Conservation (phyloP, 2,329 filamentous ascomycete genomes). For the Sarocladium strictum region DNA sequence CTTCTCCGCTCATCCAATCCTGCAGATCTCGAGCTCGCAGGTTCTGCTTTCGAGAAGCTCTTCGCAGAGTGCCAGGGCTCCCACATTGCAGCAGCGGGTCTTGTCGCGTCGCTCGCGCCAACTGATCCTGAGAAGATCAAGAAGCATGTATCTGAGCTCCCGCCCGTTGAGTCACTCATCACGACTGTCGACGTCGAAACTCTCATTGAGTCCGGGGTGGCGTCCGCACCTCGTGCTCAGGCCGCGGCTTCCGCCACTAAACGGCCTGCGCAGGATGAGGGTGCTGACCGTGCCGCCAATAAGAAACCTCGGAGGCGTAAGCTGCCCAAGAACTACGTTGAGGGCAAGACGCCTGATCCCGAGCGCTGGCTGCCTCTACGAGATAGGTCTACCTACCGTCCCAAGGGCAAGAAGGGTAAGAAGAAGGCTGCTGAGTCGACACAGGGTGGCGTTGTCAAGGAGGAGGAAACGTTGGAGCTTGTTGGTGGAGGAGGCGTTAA, state of each 20-base stretch:
- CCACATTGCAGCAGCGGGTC: conserved; percentile 67
- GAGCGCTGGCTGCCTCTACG: conserved; percentile 91
- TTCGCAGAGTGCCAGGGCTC: conserved; percentile 61
- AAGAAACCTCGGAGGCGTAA: conserved; percentile 56
- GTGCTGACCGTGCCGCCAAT: conserved; percentile 34
- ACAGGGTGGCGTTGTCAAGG: conserved; percentile 76
- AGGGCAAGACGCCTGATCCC: conserved; percentile 74
- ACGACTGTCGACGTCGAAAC: conserved; percentile 52
- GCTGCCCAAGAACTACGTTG: conserved; percentile 68
- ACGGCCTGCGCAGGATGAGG: conserved; percentile 32
- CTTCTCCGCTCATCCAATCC: conserved; percentile 69
- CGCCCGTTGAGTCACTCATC: conserved; percentile 56
- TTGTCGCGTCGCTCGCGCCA: conserved; percentile 75
- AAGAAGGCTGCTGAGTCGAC: conserved; percentile 72
- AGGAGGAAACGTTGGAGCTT: conserved; percentile 61
- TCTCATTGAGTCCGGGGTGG: conserved; percentile 62
- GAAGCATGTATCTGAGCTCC: conserved; percentile 49
- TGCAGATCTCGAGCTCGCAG: conserved; percentile 64
- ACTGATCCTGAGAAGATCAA: conserved; percentile 50
- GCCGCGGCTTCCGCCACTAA: conserved; percentile 33
- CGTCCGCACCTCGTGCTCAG: conserved; percentile 27
- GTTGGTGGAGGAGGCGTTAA: conserved; percentile 60
- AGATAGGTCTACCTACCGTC: conserved; percentile 81
- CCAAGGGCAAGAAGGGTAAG: conserved; percentile 89
- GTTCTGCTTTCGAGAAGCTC: conserved; percentile 72